These are phyloP conservation scores for Solanum phureja DNA, from an alignment of 257 asterid genomes.

Conservation along the genomic window DNA sequence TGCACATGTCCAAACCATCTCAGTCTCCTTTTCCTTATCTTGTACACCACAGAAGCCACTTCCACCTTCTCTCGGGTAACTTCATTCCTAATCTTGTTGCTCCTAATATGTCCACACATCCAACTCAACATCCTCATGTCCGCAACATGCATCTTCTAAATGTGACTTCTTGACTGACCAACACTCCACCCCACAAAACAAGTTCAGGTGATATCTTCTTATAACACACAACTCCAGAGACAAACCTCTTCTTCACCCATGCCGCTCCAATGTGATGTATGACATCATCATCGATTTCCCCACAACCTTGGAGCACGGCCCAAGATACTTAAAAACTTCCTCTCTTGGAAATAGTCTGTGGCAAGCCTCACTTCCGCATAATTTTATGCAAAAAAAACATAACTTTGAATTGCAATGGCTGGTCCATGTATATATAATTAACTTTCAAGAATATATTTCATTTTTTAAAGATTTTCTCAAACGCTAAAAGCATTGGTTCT, in stretches of 20 bases:
- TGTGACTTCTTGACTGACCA: background rate
- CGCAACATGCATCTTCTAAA: background rate
- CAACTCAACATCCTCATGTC: background rate
- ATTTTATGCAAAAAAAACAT: too few species aligned
- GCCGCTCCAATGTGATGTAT: background rate
- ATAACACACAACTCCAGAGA: background rate
- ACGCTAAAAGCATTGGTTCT: background rate
- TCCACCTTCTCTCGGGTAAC: background rate
- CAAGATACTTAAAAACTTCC: too few species aligned
- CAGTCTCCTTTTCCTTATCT: background rate
- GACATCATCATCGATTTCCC: background rate
- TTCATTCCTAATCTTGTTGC: background rate
- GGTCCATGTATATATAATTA: background rate
- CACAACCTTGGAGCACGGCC: background rate
- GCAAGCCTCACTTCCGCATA: background rate
- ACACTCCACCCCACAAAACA: background rate
- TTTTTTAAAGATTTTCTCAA: background rate
- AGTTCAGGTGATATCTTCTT: background rate
- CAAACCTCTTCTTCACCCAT: background rate
- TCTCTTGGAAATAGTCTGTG: background rate
- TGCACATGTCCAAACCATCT: background rate
- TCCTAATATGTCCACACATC: background rate
- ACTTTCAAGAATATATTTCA: background rate
- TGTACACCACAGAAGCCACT: background rate
- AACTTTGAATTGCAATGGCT: background rate